Base-by-base conservation (phyloP, 2,329 filamentous ascomycete genomes). In the Stachybotrys echinatus region DNA sequence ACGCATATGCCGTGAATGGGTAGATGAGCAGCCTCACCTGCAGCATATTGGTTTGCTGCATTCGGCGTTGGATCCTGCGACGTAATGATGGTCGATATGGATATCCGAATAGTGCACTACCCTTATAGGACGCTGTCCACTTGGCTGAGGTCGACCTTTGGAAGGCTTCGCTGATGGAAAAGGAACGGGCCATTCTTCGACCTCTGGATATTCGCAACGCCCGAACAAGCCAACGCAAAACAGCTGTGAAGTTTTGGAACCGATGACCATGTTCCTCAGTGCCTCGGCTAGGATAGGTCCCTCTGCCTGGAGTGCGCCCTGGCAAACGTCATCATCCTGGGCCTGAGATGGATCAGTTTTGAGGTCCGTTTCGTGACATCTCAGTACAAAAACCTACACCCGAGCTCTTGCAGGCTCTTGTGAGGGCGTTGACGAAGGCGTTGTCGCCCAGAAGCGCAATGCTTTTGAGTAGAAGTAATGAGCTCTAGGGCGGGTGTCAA, bases 11-110 rank as follows among this genome's bases (percentile, higher is more conserved):
- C 10, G 31, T 17, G 31, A 20, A 2, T 22, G 3, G 3, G n/a
- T n/a, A n/a, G n/a, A n/a, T n/a, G n/a, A n/a, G n/a, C n/a, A n/a
- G n/a, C n/a, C n/a, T n/a, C n/a, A 71, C 58, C 80, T 73, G 63
- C 81, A 84, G 63, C 81, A 84, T 49, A 83, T 79, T 2, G 77
- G 78, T 59, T 81, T 80, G 23, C 72, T 72, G 62, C 81, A 84
- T 52, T 80, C 70, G 20, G 74, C 71, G 57, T 71, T 81, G 6
- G 77, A 69, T 0, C 80, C 81, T 2, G 71, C 63, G 21, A 72
- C 70, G 59, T 84, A 84, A 12, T 72, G 67, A 6, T 72, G 74
- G 54, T 84, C 80, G 48, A 84, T 66, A 51, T 84, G 81, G 40
- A 81, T 79, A 54, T 84, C 81, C 12, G 77, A 81, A 60, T 79